A percentile compares a stretch with the other conserved stretches of the same genome.
Evolutionary conservation across 2,329 filamentous ascomycete genomes (phyloP).

Genomic region (Esteya vermicola): DNA sequence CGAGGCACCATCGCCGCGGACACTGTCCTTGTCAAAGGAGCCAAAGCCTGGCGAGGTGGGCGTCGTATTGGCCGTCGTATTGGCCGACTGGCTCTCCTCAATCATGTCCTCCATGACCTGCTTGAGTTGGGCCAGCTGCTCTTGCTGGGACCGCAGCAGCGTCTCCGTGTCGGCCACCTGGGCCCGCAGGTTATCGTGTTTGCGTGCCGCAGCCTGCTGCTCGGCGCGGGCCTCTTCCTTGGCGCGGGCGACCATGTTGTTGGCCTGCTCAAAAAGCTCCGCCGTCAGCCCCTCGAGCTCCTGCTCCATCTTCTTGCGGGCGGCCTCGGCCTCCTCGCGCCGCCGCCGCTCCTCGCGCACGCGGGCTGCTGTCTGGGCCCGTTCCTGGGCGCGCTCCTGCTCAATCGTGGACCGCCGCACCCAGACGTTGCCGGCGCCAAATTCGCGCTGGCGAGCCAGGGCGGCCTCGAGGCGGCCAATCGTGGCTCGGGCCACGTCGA

Average conservation of each 20-base stretch:
- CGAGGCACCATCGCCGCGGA: conserved; percentile 31
- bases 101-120: conserved; percentile 80
- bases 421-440: conserved; percentile 60
- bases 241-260: conserved; percentile 90
- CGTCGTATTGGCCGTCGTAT: conserved; percentile 43
- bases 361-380: conserved; percentile 39
- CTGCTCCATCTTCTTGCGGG: conserved; percentile 80
- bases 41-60: conserved; percentile 67
- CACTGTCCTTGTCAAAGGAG: conserved; percentile 31
- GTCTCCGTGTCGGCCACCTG: conserved; percentile 79
- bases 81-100: conserved; percentile 31
- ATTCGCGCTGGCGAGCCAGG: conserved; percentile 55
- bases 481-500: conserved; percentile 56
- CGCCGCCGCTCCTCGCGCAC: conserved; percentile 52
- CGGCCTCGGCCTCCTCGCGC: conserved; percentile 53
- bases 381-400: conserved; percentile 53
- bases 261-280: conserved; percentile 94
- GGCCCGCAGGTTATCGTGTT: conserved; percentile 73
- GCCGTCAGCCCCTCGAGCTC: conserved; percentile 84
- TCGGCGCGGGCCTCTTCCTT: conserved; percentile 81
- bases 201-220: conserved; percentile 64
- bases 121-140: conserved; percentile 86
- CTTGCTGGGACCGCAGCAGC: conserved; percentile 77
- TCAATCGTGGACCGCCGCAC: conserved; percentile 64
- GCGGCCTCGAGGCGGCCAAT: conserved; percentile 52